phyloP scores from a whole-genome alignment of 352 stramenopile genomes.

The Thalassiosira allenii region DNA sequence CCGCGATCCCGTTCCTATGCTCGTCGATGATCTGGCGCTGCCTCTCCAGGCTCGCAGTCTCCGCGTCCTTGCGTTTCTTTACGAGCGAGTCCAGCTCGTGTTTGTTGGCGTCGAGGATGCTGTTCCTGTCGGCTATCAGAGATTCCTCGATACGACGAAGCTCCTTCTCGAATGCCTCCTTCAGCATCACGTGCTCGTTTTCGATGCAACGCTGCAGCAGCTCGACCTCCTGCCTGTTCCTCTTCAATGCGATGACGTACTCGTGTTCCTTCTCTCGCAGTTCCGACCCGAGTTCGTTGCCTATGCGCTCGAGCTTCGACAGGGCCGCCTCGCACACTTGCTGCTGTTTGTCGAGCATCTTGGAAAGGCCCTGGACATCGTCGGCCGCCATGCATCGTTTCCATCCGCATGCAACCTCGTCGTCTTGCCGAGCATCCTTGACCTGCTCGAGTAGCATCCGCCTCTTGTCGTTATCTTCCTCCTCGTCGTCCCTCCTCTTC shows the following conservation, averaged over 20 bases:
- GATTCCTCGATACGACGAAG: conserved; percentile 48
- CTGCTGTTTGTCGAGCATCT: conserved; percentile 48
- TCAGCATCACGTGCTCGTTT: conserved; percentile 47
- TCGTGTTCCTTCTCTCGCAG: conserved; percentile 59
- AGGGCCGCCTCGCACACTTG: conserved; percentile 28
- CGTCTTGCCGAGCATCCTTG: conserved; percentile 1
- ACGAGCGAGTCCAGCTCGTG: conserved; percentile 50
- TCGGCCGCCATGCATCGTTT: conserved; percentile 30
- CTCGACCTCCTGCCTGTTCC: conserved; percentile 49
- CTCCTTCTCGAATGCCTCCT: conserved; percentile 53
- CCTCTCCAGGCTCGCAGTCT: conserved; percentile 29
- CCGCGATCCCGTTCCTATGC: conserved; percentile 34
- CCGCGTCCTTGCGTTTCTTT: conserved; percentile 34
- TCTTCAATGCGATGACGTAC: conserved; percentile 58
- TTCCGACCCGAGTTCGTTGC: conserved; percentile 41
- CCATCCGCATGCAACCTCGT: conserved; percentile 41
- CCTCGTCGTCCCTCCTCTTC: conserved; percentile 25
- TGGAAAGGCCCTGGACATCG: conserved; percentile 44
- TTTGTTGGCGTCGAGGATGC: conserved; percentile 32
- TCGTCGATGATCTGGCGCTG: conserved; percentile 49
- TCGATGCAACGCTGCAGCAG: conserved; percentile 39
- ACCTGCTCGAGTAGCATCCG: conserved; percentile 13
- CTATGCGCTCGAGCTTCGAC: conserved; percentile 41
- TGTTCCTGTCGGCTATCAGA: conserved; percentile 35
- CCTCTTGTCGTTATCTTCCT: conserved; percentile 31